These are phyloP conservation scores for Hypoxylon sp. DNA, from an alignment of 2,329 filamentous ascomycete genomes.

Conservation along the genomic window DNA sequence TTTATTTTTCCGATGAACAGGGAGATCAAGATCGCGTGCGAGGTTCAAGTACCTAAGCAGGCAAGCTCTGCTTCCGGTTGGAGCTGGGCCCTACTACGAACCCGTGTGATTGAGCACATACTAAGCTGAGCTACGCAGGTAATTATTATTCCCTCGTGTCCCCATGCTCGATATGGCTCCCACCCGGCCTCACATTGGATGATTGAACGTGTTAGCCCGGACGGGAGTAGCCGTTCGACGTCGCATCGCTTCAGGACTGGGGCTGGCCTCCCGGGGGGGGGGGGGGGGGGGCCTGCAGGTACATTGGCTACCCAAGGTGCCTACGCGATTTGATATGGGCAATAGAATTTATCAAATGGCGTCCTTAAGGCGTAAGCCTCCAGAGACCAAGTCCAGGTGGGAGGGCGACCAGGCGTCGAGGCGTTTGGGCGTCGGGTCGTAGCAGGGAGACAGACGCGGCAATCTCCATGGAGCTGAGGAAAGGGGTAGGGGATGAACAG, in stretches of 20 bases:
- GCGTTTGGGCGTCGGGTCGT: slow-evolving; percentile 6
- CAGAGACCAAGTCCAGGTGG: slow-evolving; percentile 27
- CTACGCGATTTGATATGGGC: slow-evolving; percentile 9
- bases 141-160: not conserved
- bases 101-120: not conserved
- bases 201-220: slow-evolving; percentile 14
- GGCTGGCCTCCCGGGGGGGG: slow-evolving; percentile 19
- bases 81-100: not conserved
- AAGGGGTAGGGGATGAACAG: slow-evolving; percentile 12
- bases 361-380: slow-evolving; percentile 23
- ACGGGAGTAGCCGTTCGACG: slow-evolving; percentile 34
- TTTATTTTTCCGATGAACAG: not conserved
- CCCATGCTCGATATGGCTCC: not conserved
- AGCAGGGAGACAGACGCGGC: slow-evolving; percentile 22
- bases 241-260: slow-evolving; percentile 24
- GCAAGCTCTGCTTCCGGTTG: not conserved
- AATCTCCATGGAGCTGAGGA: slow-evolving; percentile 32
- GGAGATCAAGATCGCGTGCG: slow-evolving; percentile 1
- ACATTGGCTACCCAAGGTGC: too few relatives aligned
- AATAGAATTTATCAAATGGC: slow-evolving; percentile 29
- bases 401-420: slow-evolving; percentile 2
- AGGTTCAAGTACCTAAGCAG: too few relatives aligned
- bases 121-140: not conserved
- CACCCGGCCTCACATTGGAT: slow-evolving; percentile 7
- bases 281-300: too few relatives aligned